A percentile compares a stretch with the other conserved stretches of the same genome.
These are phyloP conservation scores for Leishmania mexicana DNA, from an alignment of 208 protist genomes.

Conservation along the genomic window DNA sequence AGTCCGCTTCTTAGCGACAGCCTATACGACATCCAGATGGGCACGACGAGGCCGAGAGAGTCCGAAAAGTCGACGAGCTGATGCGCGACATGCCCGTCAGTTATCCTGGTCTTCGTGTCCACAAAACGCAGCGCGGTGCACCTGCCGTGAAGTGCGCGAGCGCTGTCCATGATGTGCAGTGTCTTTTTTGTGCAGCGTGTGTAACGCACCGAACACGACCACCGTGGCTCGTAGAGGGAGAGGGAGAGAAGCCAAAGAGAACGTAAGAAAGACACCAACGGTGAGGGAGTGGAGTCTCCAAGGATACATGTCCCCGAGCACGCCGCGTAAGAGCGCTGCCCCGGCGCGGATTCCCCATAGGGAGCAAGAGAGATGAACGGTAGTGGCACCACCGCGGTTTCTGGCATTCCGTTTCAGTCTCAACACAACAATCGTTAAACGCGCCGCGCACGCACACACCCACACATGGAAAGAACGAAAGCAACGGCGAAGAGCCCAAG, in stretches of 20 bases:
- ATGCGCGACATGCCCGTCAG: slow-evolving; percentile 4
- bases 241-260: neutral
- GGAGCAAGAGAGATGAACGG: neutral
- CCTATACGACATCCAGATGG: slow-evolving; percentile 5
- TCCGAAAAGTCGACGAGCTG: slow-evolving; percentile 8
- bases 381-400: neutral
- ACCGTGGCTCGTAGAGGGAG: neutral
- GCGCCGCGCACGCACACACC: neutral
- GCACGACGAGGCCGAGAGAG: neutral
- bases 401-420: neutral
- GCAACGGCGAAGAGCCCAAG: neutral
- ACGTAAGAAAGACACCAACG: neutral
- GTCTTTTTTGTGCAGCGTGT: neutral
- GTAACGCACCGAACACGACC: neutral
- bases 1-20: neutral
- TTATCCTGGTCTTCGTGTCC: neutral
- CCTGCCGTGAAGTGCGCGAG: no score
- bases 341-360: neutral
- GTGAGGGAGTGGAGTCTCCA: neutral
- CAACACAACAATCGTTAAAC: neutral
- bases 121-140: neutral
- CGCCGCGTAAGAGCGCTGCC: neutral
- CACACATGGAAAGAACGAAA: neutral
- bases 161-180: neutral
- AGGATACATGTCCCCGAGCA: neutral